These are phyloP conservation scores for Allomyces javanicus DNA, from an alignment of 192 early-diverging fungal species.

Conservation along the genomic window DNA sequence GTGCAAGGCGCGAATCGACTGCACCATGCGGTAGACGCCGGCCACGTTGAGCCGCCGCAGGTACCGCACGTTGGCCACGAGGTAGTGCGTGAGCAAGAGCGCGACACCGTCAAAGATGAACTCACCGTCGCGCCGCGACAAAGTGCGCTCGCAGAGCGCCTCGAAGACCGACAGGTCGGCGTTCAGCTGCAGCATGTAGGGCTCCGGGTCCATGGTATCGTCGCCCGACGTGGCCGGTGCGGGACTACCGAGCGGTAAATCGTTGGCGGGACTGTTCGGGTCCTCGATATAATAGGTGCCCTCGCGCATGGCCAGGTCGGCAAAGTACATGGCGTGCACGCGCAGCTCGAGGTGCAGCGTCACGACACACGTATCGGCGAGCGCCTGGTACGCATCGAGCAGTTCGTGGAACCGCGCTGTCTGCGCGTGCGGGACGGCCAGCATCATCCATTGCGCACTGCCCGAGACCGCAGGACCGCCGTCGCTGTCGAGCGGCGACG, in stretches of 20 bases:
- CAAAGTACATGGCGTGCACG: conserved; percentile 64
- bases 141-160: conserved; percentile 38
- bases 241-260: conserved; percentile 1
- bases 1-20: conserved; percentile 67
- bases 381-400: conserved; percentile 39
- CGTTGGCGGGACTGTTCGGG: not conserved
- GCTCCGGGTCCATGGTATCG: conserved; percentile 54
- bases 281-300: conserved; percentile 12
- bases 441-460: not conserved
- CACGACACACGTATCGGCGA: conserved; percentile 62
- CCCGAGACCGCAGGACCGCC: conserved; percentile 2
- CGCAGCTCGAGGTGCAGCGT: conserved; percentile 65
- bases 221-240: not conserved
- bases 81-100: conserved; percentile 43
- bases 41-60: conserved; percentile 44
- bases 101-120: conserved; percentile 72
- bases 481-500: conserved; percentile 6
- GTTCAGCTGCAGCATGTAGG: conserved; percentile 66
- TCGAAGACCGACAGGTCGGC: conserved; percentile 54
- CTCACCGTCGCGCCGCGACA: conserved; percentile 43
- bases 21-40: conserved; percentile 55
- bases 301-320: conserved; percentile 79
- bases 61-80: conserved; percentile 44
- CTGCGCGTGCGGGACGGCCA: conserved; percentile 5
- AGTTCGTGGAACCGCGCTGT: conserved; percentile 22